These are phyloP conservation scores for Crithidia mellificae DNA, from an alignment of 208 protist species.

Conservation along the genomic window DNA sequence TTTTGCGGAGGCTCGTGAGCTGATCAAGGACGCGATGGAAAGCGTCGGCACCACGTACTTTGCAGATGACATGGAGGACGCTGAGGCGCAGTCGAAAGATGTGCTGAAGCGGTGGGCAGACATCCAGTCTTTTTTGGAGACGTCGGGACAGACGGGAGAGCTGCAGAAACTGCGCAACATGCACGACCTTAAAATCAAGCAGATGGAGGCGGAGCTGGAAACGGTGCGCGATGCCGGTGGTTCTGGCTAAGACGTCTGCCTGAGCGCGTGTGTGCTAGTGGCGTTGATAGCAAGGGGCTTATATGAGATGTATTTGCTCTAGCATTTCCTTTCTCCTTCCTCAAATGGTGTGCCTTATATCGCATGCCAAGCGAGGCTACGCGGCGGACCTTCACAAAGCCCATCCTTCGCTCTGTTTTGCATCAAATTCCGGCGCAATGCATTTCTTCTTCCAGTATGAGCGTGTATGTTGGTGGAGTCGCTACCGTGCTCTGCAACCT, in stretches of 20 bases:
- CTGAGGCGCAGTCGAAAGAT: conserved; percentile 47
- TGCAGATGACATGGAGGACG: conserved; percentile 72
- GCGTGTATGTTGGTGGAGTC: no score
- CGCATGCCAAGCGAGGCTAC: no score
- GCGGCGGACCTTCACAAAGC: no score
- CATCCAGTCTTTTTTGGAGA: conserved; percentile 36
- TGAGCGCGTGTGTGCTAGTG: background rate
- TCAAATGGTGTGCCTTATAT: no score
- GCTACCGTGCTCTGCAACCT: no score
- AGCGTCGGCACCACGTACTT: conserved; percentile 73
- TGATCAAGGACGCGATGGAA: conserved; percentile 69
- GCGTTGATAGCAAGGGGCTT: no score
- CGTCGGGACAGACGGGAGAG: conserved; percentile 27
- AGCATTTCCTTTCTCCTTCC: background rate
- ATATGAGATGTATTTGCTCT: no score
- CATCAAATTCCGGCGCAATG: no score
- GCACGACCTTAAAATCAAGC: conserved; percentile 70
- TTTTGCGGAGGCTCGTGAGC: conserved; percentile 65
- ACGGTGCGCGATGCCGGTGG: conserved; percentile 30
- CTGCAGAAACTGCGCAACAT: conserved; percentile 48
- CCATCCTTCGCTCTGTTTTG: no score
- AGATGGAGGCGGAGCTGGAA: conserved; percentile 68
- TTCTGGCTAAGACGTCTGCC: conserved; percentile 3
- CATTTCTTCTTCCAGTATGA: no score
- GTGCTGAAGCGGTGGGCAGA: conserved; percentile 55